phyloP scores from a whole-genome alignment of 345 rosid genomes.

The Lenwebbia sp. region DNA sequence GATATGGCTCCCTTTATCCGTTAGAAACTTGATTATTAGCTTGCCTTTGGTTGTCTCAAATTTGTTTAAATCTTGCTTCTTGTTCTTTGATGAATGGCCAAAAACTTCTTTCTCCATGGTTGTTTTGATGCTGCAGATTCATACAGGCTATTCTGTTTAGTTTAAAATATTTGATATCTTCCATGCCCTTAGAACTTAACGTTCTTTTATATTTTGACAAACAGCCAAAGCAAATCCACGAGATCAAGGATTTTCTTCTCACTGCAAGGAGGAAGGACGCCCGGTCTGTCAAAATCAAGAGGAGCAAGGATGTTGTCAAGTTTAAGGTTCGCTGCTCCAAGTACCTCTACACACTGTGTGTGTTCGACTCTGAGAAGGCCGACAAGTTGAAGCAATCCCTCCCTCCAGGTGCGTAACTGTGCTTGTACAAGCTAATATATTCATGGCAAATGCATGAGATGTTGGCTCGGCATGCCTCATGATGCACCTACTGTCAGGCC shows the following conservation, averaged over 20 bases:
- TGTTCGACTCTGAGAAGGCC: slow-evolving; percentile 80
- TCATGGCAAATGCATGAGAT: neutral
- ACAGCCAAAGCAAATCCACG: slow-evolving; percentile 94
- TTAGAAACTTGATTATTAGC: neutral
- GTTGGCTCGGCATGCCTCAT: neutral
- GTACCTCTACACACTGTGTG: slow-evolving; percentile 87
- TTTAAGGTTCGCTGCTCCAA: slow-evolving; percentile 93
- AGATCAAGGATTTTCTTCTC: slow-evolving; percentile 93
- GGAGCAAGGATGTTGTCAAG: slow-evolving; percentile 68
- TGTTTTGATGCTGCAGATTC: neutral
- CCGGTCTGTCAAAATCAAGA: slow-evolving; percentile 85
- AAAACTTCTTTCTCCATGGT: neutral
- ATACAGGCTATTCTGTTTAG: neutral
- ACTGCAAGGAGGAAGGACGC: slow-evolving; percentile 97
- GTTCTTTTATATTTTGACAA: neutral
- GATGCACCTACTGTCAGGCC: neutral
- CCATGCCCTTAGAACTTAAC: neutral
- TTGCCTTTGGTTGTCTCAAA: neutral
- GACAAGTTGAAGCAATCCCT: slow-evolving; percentile 95
- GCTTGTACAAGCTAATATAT: neutral
- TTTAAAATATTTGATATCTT: neutral
- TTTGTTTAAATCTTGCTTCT: neutral
- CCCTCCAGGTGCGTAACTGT: slow-evolving; percentile 58
- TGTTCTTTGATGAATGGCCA: neutral
- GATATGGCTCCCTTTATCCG: neutral